Conservation (phyloP, 148 eudicot genomes). For the Nepenthes gracilis region DNA sequence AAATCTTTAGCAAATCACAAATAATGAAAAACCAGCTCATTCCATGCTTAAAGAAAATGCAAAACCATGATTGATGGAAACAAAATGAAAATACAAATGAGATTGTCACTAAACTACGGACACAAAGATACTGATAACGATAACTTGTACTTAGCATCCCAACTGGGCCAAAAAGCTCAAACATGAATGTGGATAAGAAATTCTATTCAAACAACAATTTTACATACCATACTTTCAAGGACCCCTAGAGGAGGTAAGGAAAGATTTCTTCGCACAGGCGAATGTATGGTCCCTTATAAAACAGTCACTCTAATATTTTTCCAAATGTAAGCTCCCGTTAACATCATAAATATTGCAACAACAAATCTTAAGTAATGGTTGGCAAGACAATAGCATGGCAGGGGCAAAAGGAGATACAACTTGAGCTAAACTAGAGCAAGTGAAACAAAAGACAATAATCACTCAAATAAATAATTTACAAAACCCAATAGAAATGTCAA, state of each 20-base stretch:
- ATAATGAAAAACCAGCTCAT: too few species aligned
- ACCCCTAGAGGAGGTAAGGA: constrained; percentile 34
- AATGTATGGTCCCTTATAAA: constrained; percentile 24
- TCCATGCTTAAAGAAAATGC: too few species aligned
- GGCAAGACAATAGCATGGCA: background rate
- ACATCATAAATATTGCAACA: background rate
- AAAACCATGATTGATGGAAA: too few species aligned
- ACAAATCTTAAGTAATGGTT: background rate
- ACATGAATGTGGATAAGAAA: background rate
- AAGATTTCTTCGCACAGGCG: constrained; percentile 35
- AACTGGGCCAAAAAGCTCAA: background rate
- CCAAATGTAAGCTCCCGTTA: constrained; percentile 33
- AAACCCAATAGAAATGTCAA: background rate
- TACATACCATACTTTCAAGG: constrained; percentile 38
- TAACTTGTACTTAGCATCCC: background rate
- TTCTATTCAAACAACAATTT: background rate
- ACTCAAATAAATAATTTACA: background rate
- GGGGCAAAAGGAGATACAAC: background rate
- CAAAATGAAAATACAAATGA: too few species aligned
- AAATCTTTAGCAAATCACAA: too few species aligned
- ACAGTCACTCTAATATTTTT: constrained; percentile 36
- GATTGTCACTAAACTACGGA: too few species aligned
- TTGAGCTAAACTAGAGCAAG: background rate
- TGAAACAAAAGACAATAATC: background rate
- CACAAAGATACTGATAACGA: too few species aligned